phyloP scores from a whole-genome alignment of 225 moss, liverwort and hornwort species.

The Pseudoscleropodium purum region DNA sequence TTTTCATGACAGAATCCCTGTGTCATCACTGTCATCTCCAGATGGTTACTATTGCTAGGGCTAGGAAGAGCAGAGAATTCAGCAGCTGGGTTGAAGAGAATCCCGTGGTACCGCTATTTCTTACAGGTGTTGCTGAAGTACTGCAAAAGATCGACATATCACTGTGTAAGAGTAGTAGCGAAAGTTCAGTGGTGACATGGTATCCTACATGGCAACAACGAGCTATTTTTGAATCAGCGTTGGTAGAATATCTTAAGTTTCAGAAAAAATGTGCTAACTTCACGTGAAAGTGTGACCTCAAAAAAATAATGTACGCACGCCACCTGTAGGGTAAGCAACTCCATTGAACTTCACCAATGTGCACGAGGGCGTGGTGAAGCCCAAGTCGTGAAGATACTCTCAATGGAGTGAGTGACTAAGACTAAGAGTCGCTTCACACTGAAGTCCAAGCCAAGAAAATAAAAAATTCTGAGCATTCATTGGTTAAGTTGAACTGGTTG shows the following conservation, averaged over 20 bases:
- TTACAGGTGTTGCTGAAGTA: not conserved
- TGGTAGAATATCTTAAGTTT: not conserved
- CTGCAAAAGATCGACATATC: not conserved
- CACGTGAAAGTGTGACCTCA: not conserved
- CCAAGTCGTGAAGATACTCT: not conserved
- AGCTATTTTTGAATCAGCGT: not conserved
- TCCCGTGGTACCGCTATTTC: not conserved
- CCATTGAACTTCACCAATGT: not conserved
- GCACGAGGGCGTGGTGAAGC: not conserved
- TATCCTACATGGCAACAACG: not conserved
- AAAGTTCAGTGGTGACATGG: too few relatives aligned
- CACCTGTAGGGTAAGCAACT: not conserved
- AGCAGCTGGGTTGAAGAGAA: not conserved
- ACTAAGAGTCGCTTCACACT: not conserved
- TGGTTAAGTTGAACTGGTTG: not conserved
- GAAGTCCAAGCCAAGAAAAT: not conserved
- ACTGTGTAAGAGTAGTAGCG: not conserved
- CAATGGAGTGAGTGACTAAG: not conserved
- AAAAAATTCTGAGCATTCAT: not conserved
- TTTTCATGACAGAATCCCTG: not conserved
- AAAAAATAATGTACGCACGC: not conserved
- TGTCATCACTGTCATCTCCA: slow-evolving; percentile 17
- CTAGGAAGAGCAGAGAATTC: not conserved
- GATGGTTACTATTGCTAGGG: not conserved
- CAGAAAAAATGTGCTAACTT: not conserved